Percentiles rank a stretch among this genome's conserved stretches.
phyloP scores from a whole-genome alignment of 768 basidiomycete genomes.

The Boletus reticuloceps region DNA sequence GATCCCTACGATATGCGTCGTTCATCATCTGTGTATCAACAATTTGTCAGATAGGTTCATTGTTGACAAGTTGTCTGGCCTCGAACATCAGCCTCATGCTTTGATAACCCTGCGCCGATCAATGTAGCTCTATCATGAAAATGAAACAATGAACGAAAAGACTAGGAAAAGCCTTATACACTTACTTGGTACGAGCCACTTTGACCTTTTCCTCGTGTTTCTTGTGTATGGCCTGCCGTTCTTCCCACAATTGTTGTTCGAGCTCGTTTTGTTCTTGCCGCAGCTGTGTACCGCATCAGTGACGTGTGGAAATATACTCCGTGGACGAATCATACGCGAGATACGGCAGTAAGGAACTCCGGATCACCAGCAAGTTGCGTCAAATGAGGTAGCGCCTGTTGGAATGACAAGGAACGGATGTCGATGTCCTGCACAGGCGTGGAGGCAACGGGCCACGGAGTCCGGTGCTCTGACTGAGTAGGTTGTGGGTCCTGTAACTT shows the following conservation, averaged over 20 bases:
- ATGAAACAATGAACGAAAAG: not conserved
- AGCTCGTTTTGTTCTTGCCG: conserved; percentile 68
- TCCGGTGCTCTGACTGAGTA: conserved; percentile 5
- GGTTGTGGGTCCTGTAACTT: conserved; percentile 12
- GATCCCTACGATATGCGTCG: conserved; percentile 60
- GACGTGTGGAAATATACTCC: not conserved
- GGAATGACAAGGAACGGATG: conserved; percentile 54
- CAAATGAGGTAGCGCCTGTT: conserved; percentile 67
- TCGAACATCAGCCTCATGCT: conserved; percentile 52
- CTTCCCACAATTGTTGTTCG: conserved; percentile 67
- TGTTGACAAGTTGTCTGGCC: conserved; percentile 4
- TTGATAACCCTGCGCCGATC: conserved; percentile 62
- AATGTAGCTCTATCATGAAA: conserved; percentile 53
- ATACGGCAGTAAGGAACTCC: conserved; percentile 46
- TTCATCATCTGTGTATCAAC: conserved; percentile 55
- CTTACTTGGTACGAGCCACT: conserved; percentile 64
- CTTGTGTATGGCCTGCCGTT: conserved; percentile 56
- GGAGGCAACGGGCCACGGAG: conserved; percentile 11
- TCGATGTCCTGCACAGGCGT: conserved; percentile 40
- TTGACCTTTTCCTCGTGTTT: conserved; percentile 74
- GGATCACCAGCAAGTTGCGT: conserved; percentile 57
- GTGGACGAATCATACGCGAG: conserved; percentile 42
- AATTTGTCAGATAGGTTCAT: conserved; percentile 11
- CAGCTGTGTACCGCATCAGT: conserved; percentile 43
- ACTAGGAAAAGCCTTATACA: conserved; percentile 1